Percentiles rank a stretch among this genome's conserved stretches.
Evolutionary conservation across 2,329 filamentous ascomycete genomes (phyloP).

Genomic region (Bipolaris sorokiniana): DNA sequence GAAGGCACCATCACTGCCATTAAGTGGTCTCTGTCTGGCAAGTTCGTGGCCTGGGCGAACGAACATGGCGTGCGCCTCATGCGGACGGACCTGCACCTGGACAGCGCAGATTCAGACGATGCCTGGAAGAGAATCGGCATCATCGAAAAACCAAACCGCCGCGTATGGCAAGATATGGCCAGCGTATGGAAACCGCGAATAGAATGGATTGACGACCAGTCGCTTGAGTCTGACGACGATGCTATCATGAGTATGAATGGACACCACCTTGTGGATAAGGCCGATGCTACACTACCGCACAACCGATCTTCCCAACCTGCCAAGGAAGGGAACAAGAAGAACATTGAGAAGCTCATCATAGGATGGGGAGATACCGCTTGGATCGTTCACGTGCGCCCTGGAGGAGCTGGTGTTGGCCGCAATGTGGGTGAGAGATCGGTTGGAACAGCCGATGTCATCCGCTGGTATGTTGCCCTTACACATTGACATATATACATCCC

Average conservation of each 20-base stretch:
- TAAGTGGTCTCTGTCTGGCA: conserved; percentile 92
- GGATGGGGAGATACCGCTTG: conserved; percentile 97
- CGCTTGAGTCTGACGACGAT: conserved; percentile 75
- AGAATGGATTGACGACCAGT: conserved; percentile 90
- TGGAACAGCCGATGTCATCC: conserved; percentile 86
- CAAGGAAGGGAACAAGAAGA: conserved; percentile 40
- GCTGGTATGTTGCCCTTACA: conserved; percentile 60
- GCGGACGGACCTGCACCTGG: conserved; percentile 83
- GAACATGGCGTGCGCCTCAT: conserved; percentile 98
- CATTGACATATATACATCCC: neutral
- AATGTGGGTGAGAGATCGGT: conserved; percentile 72
- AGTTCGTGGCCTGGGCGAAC: conserved; percentile 93
- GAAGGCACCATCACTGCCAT: conserved; percentile 91
- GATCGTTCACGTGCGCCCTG: conserved; percentile 89
- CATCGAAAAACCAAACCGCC: conserved; percentile 83
- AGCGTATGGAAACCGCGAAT: conserved; percentile 90
- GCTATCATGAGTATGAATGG: conserved; percentile 48
- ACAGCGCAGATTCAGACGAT: conserved; percentile 75
- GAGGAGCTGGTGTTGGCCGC: conserved; percentile 69
- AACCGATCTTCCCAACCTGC: conserved; percentile 56
- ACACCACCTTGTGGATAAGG: conserved; percentile 38
- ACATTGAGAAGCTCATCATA: conserved; percentile 78
- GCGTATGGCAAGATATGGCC: conserved; percentile 95
- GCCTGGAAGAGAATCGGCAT: conserved; percentile 96
- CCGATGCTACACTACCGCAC: conserved; percentile 43